These are phyloP conservation scores for Picea sitchensis DNA, from an alignment of 75 land plant genomes.

Conservation along the genomic window DNA sequence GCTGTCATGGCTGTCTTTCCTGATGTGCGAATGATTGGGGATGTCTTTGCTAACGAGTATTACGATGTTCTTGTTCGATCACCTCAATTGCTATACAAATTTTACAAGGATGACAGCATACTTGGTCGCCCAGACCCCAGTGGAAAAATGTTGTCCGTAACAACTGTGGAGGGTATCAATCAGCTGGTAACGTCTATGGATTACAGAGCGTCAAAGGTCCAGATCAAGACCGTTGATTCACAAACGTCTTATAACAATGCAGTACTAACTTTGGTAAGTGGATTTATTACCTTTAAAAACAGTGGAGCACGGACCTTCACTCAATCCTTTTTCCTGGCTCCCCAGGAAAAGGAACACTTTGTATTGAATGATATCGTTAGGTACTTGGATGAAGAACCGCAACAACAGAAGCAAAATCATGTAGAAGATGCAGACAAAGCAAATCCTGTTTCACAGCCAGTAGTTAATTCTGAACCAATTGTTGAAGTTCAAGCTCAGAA, in stretches of 20 bases:
- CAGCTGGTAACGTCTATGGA: conserved; percentile 47
- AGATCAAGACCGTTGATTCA: conserved; percentile 79
- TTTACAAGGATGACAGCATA: conserved; percentile 68
- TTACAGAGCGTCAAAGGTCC: conserved; percentile 37
- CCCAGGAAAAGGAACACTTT: conserved; percentile 54
- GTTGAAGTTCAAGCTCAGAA: too few relatives aligned
- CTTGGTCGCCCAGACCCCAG: conserved; percentile 49
- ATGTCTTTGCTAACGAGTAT: conserved; percentile 74
- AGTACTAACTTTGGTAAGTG: conserved; percentile 75
- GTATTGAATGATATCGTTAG: conserved; percentile 59
- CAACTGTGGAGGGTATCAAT: conserved; percentile 54
- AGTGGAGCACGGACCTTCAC: conserved; percentile 44
- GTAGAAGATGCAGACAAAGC: not conserved
- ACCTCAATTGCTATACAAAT: conserved; percentile 56
- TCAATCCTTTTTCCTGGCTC: conserved; percentile 63
- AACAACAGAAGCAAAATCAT: not conserved
- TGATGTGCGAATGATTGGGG: too few relatives aligned
- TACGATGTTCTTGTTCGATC: conserved; percentile 67
- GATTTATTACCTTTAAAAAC: conserved; percentile 49
- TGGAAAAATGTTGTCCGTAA: conserved; percentile 54
- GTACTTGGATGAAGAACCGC: conserved; percentile 31
- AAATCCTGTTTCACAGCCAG: not conserved
- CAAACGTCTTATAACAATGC: conserved; percentile 66
- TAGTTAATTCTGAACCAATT: too few relatives aligned
- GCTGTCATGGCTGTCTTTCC: too few relatives aligned